Evolutionary conservation across 163 green algal genomes (phyloP), one percentile per base, ranked within the genome.

Genomic region (Chlamydomonas reinhardtii): DNA sequence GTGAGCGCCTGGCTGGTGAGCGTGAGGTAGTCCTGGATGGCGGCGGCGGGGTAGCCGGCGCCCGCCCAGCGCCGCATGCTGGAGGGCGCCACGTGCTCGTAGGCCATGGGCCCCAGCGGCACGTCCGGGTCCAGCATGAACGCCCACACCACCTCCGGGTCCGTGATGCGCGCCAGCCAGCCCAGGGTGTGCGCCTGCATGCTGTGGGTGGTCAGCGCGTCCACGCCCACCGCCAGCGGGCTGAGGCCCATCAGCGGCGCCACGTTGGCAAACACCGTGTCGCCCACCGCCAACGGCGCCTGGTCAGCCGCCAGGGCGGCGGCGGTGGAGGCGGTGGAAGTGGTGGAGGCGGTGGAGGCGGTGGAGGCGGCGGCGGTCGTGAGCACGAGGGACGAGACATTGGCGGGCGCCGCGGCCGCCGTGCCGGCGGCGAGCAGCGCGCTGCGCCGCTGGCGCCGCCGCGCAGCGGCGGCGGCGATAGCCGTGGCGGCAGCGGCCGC

Each of bases 171-270:
- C 11, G 68, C 32, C 22, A 85, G 25, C 79, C 79, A 85, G 27
- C 43, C 2, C 32, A 77, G 3, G 11, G 79, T 59, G 34, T 72
- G 27, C 24, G 79, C 68, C 68, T 85, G 73, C 32, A 72, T 69
- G 48, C 15, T 11, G 32, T 35, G 31, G 22, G 32, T 39, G 8
- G 71, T 66, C 25, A 90, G 81, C 43, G n/a, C 35, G 85, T 90
- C 87, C 59, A 88, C 61, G 20, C 78, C 78, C 8, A 78, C 68
- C 11, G 73, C 56, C 39, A 90, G 31, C n/a, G 78, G 72, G 32
- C 78, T 81, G 20, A 83, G 52, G 4, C 69, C 85, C 68, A 76
- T 76, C n/a, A 88, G 72, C 27, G 85, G 78, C 16, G 56, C 74
- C 66, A 78, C 61, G 70, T 88, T 90, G 9, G 77, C 78, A 12